A percentile compares a stretch with the other conserved stretches of the same genome.
Evolutionary conservation across 106 monocot species (phyloP).

Genomic region (Dioscorea zingiberensis): DNA sequence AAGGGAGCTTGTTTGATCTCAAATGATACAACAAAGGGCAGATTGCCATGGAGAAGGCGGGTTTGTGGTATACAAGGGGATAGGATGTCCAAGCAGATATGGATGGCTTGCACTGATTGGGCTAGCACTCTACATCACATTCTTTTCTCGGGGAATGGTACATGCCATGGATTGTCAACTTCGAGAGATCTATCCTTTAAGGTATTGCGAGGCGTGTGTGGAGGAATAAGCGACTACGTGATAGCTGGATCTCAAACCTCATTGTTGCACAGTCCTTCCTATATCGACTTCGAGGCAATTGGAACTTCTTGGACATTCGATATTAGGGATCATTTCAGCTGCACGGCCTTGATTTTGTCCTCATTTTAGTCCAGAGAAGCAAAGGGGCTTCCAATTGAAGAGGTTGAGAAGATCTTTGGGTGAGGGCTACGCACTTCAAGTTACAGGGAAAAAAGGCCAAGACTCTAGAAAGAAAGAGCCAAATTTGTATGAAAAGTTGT

Average conservation of each 20-base stretch:
- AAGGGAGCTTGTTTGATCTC: conserved; percentile 81
- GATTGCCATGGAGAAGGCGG: conserved; percentile 46
- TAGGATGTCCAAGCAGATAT: conserved; percentile 75
- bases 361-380: conserved; percentile 75
- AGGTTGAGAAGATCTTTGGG: conserved; percentile 87
- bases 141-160: conserved; percentile 90
- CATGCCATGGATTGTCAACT: conserved; percentile 95
- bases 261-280: conserved; percentile 77
- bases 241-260: conserved; percentile 86
- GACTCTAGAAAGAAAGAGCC: too few species aligned
- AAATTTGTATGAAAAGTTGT: too few species aligned
- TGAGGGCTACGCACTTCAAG: conserved; percentile 14
- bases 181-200: conserved; percentile 83
- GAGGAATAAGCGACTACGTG: conserved; percentile 68
- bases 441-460: conserved; percentile 23
- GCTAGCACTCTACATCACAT: conserved; percentile 72
- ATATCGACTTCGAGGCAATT: conserved; percentile 42
- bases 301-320: conserved; percentile 67
- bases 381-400: conserved; percentile 81
- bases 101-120: conserved; percentile 83
- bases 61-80: conserved; percentile 79
- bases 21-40: conserved; percentile 31
- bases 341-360: conserved; percentile 46
- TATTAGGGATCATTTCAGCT: conserved; percentile 56
- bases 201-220: conserved; percentile 74